Conservation (phyloP, 306 rosid species). For the Oxytropis ochrocephala region DNA sequence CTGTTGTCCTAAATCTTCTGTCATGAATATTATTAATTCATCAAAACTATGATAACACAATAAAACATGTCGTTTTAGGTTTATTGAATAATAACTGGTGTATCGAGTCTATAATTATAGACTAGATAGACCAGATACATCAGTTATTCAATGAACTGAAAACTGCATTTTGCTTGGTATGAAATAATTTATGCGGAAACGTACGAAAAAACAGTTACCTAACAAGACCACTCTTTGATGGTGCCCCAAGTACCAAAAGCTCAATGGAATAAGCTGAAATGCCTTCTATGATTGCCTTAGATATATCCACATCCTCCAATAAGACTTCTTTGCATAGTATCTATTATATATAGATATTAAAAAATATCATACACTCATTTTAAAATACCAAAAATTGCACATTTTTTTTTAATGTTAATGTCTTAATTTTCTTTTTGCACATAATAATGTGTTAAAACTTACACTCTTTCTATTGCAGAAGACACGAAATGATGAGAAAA, state of each 20-base stretch:
- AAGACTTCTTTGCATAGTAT: slow-evolving; percentile 62
- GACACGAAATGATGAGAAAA: slow-evolving; percentile 73
- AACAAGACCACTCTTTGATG: slow-evolving; percentile 61
- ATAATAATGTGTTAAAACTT: slow-evolving; percentile 16
- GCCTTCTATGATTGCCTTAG: slow-evolving; percentile 53
- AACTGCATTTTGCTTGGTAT: too few species aligned
- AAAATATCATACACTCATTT: neutral
- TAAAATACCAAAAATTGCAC: neutral
- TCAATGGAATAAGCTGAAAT: slow-evolving; percentile 37
- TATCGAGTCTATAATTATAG: too few species aligned
- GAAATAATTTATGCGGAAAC: too few species aligned
- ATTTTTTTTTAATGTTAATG: neutral
- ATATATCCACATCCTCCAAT: slow-evolving; percentile 54
- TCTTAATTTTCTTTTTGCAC: neutral
- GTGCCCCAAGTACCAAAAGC: slow-evolving; percentile 64
- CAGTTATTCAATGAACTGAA: too few species aligned
- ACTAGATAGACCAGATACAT: too few species aligned
- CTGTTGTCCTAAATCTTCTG: slow-evolving; percentile 64
- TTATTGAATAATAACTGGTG: too few species aligned
- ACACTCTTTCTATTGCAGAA: slow-evolving; percentile 64
- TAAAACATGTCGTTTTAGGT: too few species aligned
- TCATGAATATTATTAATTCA: neutral
- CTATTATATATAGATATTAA: slow-evolving; percentile 27
- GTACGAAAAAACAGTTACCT: slow-evolving; percentile 31
- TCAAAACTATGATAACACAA: neutral